These are phyloP conservation scores for Penicillium sp. DNA, from an alignment of 2,329 filamentous ascomycete genomes.

Conservation along the genomic window DNA sequence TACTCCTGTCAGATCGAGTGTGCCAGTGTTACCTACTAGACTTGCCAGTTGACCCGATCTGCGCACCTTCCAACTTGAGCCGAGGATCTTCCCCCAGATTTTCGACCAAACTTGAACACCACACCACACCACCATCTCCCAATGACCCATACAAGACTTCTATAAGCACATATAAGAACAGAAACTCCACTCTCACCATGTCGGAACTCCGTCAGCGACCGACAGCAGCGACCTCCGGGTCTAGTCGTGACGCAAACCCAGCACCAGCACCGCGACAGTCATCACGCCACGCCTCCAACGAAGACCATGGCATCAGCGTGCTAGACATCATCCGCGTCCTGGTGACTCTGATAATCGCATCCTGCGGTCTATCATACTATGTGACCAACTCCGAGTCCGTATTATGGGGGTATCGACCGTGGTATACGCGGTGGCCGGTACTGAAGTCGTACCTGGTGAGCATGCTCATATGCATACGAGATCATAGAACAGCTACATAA, in stretches of 20 bases:
- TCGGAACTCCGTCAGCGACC: constrained; percentile 38
- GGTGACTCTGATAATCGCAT: constrained; percentile 68
- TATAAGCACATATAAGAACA: neutral
- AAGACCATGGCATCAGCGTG: constrained; percentile 42
- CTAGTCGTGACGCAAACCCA: constrained; percentile 12
- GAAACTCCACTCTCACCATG: constrained; percentile 19
- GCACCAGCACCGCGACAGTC: constrained; percentile 4
- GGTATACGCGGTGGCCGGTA: constrained; percentile 61
- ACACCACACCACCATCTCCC: neutral
- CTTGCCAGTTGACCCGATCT: too few relatives aligned
- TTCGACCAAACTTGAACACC: neutral
- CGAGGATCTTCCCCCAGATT: too few relatives aligned
- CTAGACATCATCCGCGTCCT: constrained; percentile 73
- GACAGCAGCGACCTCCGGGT: constrained; percentile 17
- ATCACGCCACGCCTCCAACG: constrained; percentile 22
- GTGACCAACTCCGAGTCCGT: constrained; percentile 71
- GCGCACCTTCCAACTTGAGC: neutral
- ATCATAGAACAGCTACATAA: neutral
- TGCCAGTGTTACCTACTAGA: too few relatives aligned
- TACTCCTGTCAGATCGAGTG: too few relatives aligned
- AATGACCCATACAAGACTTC: neutral
- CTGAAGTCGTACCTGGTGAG: constrained; percentile 67
- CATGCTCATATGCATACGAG: constrained; percentile 10
- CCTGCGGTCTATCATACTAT: constrained; percentile 74
- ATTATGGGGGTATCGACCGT: constrained; percentile 70